Evolutionary conservation across 1,139 yeast species (phyloP).

Genomic region (Candida glucosophila): DNA sequence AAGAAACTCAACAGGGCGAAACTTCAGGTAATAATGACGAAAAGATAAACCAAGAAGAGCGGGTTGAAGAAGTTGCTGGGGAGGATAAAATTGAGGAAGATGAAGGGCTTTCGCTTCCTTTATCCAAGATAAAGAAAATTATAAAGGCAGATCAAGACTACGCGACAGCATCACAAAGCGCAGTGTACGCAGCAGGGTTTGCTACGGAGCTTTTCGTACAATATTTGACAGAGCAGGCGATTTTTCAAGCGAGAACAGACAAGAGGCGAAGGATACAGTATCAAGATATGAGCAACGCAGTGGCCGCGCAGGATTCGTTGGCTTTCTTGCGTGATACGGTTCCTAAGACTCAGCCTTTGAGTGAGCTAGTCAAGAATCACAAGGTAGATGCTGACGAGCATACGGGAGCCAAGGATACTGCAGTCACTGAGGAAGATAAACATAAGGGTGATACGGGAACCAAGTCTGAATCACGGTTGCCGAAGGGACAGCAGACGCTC

Average conservation of each 20-base stretch:
- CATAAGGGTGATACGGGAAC: conserved; percentile 4
- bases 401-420: conserved; percentile 3
- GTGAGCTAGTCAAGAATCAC: conserved; percentile 40
- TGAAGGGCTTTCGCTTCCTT: conserved; percentile 42
- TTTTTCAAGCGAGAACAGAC: conserved; percentile 58
- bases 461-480: conserved; percentile 9
- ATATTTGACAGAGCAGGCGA: conserved; percentile 73
- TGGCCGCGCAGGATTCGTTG: conserved; percentile 55
- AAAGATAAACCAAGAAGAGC: conserved; percentile 4
- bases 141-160: conserved; percentile 84
- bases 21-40: too few species aligned
- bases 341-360: conserved; percentile 53
- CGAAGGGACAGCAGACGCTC: conserved; percentile 33
- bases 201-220: conserved; percentile 85
- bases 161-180: conserved; percentile 64
- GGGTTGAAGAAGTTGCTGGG: conserved; percentile 11
- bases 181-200: conserved; percentile 75
- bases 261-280: conserved; percentile 66
- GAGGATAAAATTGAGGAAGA: conserved; percentile 15
- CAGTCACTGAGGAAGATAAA: background rate
- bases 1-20: too few species aligned
- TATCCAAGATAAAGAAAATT: conserved; percentile 74
- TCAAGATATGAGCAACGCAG: conserved; percentile 70
- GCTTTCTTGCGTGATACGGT: conserved; percentile 62
- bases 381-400: conserved; percentile 23